Evolutionary conservation across 495 filamentous ascomycete species (phyloP).

Genomic region (Astrocystis sublimbata): DNA sequence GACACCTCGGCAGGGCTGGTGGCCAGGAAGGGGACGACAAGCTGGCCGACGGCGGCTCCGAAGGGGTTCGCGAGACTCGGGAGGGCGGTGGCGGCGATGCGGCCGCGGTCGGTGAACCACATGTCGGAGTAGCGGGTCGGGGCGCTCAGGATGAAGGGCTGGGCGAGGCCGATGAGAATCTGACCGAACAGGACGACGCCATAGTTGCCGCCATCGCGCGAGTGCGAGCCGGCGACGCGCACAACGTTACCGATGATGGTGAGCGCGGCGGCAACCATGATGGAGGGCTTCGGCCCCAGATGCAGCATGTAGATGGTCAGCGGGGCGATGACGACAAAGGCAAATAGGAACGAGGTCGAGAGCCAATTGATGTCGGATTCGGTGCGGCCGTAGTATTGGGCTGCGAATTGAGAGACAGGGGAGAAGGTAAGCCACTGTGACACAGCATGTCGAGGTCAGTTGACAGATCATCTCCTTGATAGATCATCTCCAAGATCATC

Average conservation of each 20-base stretch:
- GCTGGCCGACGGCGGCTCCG: conserved; percentile 83
- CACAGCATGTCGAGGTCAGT: conserved; percentile 9
- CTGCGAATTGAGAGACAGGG: conserved; percentile 73
- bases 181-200: conserved; percentile 92
- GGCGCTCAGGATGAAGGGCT: conserved; percentile 89
- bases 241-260: conserved; percentile 88
- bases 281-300: conserved; percentile 73
- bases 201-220: conserved; percentile 56
- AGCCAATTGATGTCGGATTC: conserved; percentile 90
- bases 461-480: background rate
- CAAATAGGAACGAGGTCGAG: conserved; percentile 81
- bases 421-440: conserved; percentile 89
- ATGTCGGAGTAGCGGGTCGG: conserved; percentile 90
- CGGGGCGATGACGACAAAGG: conserved; percentile 74
- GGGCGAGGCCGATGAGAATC: conserved; percentile 83
- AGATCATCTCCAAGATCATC: background rate
- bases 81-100: conserved; percentile 85
- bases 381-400: conserved; percentile 71
- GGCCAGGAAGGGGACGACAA: conserved; percentile 79
- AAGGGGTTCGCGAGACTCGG: conserved; percentile 84
- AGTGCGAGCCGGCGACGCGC: conserved; percentile 76
- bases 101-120: conserved; percentile 86
- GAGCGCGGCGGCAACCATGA: conserved; percentile 70
- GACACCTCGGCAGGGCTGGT: conserved; percentile 63
- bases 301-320: conserved; percentile 77